These are phyloP conservation scores for Phaeosphaeriaceae sp. DNA, from an alignment of 2,329 filamentous ascomycete species.

Conservation along the genomic window DNA sequence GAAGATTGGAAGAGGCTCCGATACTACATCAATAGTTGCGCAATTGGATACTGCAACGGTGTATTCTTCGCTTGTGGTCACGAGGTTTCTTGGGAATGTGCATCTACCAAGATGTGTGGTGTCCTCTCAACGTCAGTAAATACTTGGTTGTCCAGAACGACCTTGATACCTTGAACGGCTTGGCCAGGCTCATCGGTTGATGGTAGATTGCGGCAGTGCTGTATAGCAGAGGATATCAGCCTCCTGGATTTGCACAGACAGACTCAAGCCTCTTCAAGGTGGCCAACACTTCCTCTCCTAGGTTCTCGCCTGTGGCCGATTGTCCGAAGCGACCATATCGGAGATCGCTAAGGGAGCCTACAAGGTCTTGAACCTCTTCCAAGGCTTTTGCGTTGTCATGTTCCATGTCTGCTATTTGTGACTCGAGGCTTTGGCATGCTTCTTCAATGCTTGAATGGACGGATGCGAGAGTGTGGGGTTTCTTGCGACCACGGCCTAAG, in stretches of 20 bases:
- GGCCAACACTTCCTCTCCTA: slow-evolving; percentile 71
- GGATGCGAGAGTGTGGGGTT: slow-evolving; percentile 65
- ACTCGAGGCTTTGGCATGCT: slow-evolving; percentile 69
- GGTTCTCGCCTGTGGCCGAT: slow-evolving; percentile 59
- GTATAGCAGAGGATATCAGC: slow-evolving; percentile 17
- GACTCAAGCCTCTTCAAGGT: slow-evolving; percentile 69
- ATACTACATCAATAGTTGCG: no score
- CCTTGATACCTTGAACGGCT: no score
- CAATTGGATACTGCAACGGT: no score
- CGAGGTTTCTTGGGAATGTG: no score
- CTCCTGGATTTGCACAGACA: slow-evolving; percentile 55
- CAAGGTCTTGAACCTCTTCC: slow-evolving; percentile 66
- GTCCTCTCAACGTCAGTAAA: no score
- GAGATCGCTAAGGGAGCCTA: slow-evolving; percentile 80
- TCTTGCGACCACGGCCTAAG: slow-evolving; percentile 58
- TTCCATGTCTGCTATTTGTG: slow-evolving; percentile 70
- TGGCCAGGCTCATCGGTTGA: no score
- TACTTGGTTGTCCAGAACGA: no score
- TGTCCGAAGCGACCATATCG: slow-evolving; percentile 74
- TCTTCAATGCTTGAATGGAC: slow-evolving; percentile 73
- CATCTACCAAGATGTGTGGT: no score
- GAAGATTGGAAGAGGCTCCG: no score
- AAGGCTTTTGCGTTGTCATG: slow-evolving; percentile 67
- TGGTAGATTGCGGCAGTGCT: neutral
- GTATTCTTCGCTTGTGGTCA: no score